phyloP scores from a whole-genome alignment of 2,329 filamentous ascomycete genomes.

The Hyphodiscus sp. region DNA sequence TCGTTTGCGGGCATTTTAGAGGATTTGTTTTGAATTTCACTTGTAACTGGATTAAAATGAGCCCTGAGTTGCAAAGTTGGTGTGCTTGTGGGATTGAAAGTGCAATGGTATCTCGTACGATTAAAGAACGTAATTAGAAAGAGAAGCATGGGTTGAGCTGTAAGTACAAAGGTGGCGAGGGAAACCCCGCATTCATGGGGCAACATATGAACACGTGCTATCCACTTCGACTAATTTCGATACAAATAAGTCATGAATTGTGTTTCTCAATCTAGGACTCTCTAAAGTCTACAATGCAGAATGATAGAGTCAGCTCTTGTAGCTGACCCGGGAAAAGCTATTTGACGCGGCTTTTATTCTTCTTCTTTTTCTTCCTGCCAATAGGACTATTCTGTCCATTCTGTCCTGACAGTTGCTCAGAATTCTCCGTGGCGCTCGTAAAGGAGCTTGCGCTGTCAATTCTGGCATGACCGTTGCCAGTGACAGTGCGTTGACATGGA shows the following conservation, averaged over 20 bases:
- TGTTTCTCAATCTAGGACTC: too few relatives aligned
- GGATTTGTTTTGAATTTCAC: not conserved
- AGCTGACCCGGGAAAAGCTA: not conserved
- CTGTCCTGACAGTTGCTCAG: not conserved
- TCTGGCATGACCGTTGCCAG: not conserved
- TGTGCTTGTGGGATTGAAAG: too few relatives aligned
- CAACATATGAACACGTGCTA: not conserved
- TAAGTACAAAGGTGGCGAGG: not conserved
- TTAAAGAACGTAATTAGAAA: not conserved
- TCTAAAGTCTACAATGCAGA: not conserved
- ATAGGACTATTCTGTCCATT: not conserved
- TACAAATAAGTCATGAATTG: too few relatives aligned
- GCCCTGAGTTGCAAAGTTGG: not conserved
- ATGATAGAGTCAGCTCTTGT: too few relatives aligned
- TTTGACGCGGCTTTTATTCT: not conserved
- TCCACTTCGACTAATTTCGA: too few relatives aligned
- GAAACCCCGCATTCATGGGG: not conserved
- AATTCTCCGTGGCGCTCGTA: not conserved
- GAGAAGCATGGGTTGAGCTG: not conserved
- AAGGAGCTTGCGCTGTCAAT: not conserved
- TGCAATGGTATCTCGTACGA: too few relatives aligned
- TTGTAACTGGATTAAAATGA: not conserved
- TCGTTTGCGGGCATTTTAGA: not conserved
- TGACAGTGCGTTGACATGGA: not conserved
- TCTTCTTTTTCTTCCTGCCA: not conserved